Evolutionary conservation across 345 rosid species (phyloP), one percentile per base, ranked within the genome.

Genomic region (Barbarea vulgaris): DNA sequence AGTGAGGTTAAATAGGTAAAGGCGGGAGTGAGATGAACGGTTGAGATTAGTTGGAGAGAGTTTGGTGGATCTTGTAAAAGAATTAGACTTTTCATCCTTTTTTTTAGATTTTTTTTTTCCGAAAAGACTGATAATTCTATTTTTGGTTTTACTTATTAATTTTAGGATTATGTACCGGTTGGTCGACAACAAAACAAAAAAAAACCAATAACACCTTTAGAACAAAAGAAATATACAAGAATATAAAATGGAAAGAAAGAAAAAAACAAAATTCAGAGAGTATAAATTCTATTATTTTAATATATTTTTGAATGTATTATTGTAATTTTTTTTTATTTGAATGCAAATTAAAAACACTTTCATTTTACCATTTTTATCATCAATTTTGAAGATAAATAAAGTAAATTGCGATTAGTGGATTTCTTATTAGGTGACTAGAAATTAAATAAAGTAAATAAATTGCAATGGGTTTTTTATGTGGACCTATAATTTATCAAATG

Each of bases 21-120:
- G 19, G 46, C 22, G 72, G 64, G 56, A 64, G 28, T 77, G 37
- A 64, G 77, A 71, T 77, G 37, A 4, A 77, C 72, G 77, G 68
- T 15, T 64, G 15, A 28, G 80, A 77, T 77, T 44, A 0, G 13
- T 64, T 64, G 18, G 33, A 0, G 72, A 77, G 80, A 69, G 80
- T 70, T 64, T 77, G 80, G 72, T 71, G 80, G 77, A 77, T 77
- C 80, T 70, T 76, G 76, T 77, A 13, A 46, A 64, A 54, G 70
- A 77, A 41, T 37, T 47, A 1, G 80, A 77, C 77, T 71, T 77
- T 71, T 28, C 53, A 71, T 47, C 68, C 22, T 8, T 36, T 57
- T 56, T 70, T 77, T 48, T 63, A 56, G 46, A n/a, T n/a, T 44
- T 6, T 42, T 57, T 27, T 48, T 21, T 42, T 57, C 65, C 72